Evolutionary conservation across 106 monocot species (phyloP), one percentile per base, ranked within the genome.

Genomic region (Phalaenopsis aphrodite): DNA sequence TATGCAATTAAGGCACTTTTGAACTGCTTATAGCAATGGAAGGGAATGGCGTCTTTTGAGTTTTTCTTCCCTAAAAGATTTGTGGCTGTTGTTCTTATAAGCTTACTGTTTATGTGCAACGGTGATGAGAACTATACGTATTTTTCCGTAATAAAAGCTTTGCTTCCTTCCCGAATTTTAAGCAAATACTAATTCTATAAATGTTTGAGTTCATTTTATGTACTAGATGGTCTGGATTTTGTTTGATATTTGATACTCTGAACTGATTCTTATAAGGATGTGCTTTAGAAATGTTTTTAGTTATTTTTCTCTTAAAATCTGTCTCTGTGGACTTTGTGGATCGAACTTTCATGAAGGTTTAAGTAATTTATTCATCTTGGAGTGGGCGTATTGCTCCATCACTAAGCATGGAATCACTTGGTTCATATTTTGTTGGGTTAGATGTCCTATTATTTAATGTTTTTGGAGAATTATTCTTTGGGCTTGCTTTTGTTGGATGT

Each of bases 221-320:
- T 61, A 42, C 37, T 61, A 37, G 42, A 52, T 82, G 48, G 17
- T 30, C 37, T 77, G 41, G 56, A 41, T 52, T 78, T 78, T 75
- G 19, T 56, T 79, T 73, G 19, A 8, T 57, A 43, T 79, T 83
- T 65, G 72, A 86, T 83, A 58, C 45, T 80, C 23, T 83, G 21
- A 30, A n/a, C 48, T 80, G 83, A 46, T 72, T 61, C 65, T 79
- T 58, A 24, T 42, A 23, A 66, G 45, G 41, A 80, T 24, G 23
- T 76, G 41, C 5, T 8, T 42, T 39, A 41, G n/a, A 42, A 76
- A 67, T 14, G 45, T 56, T 78, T 4, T 61, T 61, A n/a, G 39
- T 18, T 69, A 42, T 9, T 4, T 72, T 72, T 42, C 19, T 74
- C 42, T 74, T 74, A 41, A 19, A 45, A 19, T 12, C 9, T 43